Conservation (phyloP, 192 early-diverging fungal species). For the Entomortierella chlamydospora region DNA sequence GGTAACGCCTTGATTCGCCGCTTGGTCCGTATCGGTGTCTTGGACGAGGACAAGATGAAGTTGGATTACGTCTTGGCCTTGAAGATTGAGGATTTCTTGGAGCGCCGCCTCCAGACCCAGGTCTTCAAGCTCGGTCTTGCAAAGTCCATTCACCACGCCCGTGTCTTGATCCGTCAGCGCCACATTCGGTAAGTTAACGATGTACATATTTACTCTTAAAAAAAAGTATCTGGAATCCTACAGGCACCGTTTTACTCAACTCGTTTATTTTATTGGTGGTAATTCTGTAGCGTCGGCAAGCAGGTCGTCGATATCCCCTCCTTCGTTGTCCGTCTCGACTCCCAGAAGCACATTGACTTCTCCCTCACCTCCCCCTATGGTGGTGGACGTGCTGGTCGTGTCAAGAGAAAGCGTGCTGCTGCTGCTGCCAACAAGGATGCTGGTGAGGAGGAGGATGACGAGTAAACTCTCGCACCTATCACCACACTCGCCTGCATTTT, state of each 20-base stretch:
- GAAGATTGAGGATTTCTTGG: constrained; percentile 99
- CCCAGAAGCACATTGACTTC: constrained; percentile 73
- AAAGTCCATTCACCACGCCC: constrained; percentile 99
- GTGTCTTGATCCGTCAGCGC: constrained; percentile 97
- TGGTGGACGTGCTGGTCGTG: constrained; percentile 97
- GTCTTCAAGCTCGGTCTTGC: constrained; percentile 98
- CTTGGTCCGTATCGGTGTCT: constrained; percentile 97
- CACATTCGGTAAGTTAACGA: constrained; percentile 80
- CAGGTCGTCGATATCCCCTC: constrained; percentile 97
- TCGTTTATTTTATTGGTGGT: constrained; percentile 4
- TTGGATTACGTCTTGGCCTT: constrained; percentile 99
- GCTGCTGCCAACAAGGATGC: constrained; percentile 69
- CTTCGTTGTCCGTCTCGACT: constrained; percentile 88
- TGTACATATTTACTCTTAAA: constrained; percentile 21
- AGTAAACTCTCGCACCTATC: constrained; percentile 35
- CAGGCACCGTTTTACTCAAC: background rate
- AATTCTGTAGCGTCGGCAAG: constrained; percentile 83
- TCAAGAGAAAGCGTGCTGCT: constrained; percentile 93
- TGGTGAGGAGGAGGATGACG: constrained; percentile 72
- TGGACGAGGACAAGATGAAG: constrained; percentile 97
- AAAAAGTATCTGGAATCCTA: too few species aligned
- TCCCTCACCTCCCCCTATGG: constrained; percentile 93
- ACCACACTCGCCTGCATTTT: background rate
- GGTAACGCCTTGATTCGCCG: constrained; percentile 99
- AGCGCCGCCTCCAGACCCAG: constrained; percentile 98